Base-by-base conservation (phyloP, 164 flowering plant genomes). In the Echeveria elegans region DNA sequence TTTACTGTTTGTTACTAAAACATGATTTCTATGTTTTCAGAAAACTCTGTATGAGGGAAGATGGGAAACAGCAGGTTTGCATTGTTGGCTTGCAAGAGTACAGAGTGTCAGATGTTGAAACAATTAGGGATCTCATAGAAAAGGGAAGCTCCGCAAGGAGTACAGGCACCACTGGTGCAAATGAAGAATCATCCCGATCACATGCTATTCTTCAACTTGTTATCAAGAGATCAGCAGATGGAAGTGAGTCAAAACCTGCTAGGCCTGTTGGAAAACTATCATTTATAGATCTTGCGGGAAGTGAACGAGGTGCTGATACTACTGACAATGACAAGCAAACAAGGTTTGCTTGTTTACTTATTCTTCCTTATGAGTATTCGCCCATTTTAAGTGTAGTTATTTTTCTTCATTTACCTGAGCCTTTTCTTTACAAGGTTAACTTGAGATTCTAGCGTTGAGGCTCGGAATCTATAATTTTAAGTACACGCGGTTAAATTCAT, bases 251-350 rank as follows among this genome's bases (percentile, higher is more conserved):
- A 41, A 93, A 90, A 77, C 92, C 96, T 71, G 75, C 92, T 18
- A 76, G 89, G 21, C 79, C 83, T 64, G 82, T 89, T 63, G 98
- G 98, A 30, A 93, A 93, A 75, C 84, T 93, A 21, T 93, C 98
- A 64, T 93, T 93, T 73, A 93, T 93, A 66, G 98, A 93, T 76
- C 94, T 93, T 77, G 98, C 98, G 74, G 98, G 98, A 68, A 93
- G 98, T 75, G 98, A 93, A 69, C 96, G 98, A 64, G 98, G 98
- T 71, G 98, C 98, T 50, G 98, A 93, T 73, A 93, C 98, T 29
- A 90, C 98, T 6, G 98, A 93, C 65, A 93, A 93, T 81, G 98
- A 93, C 67, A 88, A 84, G 70, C 96, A 84, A 74, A 93, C 98
- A 67, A 90, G 98, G 98, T 88, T 72, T 5, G 58, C 21, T 4